Evolutionary conservation across 495 filamentous ascomycete species (phyloP), one percentile per base, ranked within the genome.

Genomic region (Hyaloscypha bicolor): DNA sequence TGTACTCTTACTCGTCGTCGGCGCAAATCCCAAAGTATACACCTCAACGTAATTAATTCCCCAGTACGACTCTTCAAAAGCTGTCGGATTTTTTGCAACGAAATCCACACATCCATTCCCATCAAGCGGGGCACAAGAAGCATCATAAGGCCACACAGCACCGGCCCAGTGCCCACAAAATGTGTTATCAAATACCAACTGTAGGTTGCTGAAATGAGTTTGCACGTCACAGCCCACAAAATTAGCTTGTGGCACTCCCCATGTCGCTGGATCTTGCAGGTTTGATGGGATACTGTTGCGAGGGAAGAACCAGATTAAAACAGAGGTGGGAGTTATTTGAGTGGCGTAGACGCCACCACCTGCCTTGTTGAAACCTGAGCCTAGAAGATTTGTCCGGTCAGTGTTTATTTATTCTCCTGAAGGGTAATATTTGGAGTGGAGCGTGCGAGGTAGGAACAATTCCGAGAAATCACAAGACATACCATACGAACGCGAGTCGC

Each of bases 81-180:
- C 53, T 3, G 6, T 3, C 2, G 53, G 53, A 56, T 56, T 56
- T 14, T 30, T 11, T 8, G 53, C 53, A 1, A 56, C 53, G 29
- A 29, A 56, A 56, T 56, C 53, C 53, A 56, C 53, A 16, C 53
- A 56, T 8, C 22, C 21, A 14, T 48, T 19, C 11, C 9, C 4
- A 31, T 25, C 53, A 16, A 12, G 4, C 22, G 6, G 6, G 0
- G 22, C 29, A 31, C 53, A 56, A 8, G 22, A 25, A 3, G 6
- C 22, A 56, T 56, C 53, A 12, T 14, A 9, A 11, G n/a, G 9
- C 53, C 53, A 56, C n/a, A 56, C 53, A 14, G 32, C 81, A 37
- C 91, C 93, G 30, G 92, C 93, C 91, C 91, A 97, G 69, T 93
- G 89, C 55, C 94, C 94, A 77, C 94, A 97, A 77, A 97, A 93